Evolutionary conservation across 2,329 filamentous ascomycete species (phyloP), one percentile per base, ranked within the genome.

Genomic region (Exophiala mesophila): DNA sequence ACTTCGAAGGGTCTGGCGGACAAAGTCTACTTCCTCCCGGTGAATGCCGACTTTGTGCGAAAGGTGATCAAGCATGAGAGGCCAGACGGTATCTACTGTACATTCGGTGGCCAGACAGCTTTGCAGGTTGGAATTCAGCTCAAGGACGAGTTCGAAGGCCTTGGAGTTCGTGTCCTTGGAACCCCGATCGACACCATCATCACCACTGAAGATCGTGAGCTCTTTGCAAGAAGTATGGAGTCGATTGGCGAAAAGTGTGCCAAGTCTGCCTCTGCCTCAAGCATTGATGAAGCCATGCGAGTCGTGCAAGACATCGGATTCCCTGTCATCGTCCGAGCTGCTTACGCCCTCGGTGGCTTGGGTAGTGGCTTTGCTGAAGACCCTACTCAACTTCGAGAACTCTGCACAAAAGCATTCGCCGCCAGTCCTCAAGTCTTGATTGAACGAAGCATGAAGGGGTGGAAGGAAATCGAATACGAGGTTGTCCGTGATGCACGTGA

Each of bases 391-490:
- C 73, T 97, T 31, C 70, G 85, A 23, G 86, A 90, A 2, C 83
- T 97, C 33, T 97, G 92, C 74, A 83, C 86, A 65, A 95, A 94
- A 68, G 90, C 92, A 5, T 88, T 98, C 55, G 89, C 92, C 19
- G 89, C 86, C 55, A 95, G 88, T 61, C 92, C 92, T 6, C 92
- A 98, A 63, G 87, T 98, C 5, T 77, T 98, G 41, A 94, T 98
- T 57, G 92, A 98, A 72, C 82, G 86, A 64, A 94, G 88, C 71
- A 97, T 98, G 90, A 97, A 97, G 72, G 92, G 92, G 46, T 98
- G 92, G 92, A 98, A 98, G 68, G 92, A 98, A 68, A 94, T 97
- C 51, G 92, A 98, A 66, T 98, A 97, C 62, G 92, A 98, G 66
- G 92, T 97, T 49, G 92, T 98, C 29, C 84, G 92, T 59, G 92